Evolutionary conservation across 129 eudicot species (phyloP).

Genomic region (Centaurea solstitialis): DNA sequence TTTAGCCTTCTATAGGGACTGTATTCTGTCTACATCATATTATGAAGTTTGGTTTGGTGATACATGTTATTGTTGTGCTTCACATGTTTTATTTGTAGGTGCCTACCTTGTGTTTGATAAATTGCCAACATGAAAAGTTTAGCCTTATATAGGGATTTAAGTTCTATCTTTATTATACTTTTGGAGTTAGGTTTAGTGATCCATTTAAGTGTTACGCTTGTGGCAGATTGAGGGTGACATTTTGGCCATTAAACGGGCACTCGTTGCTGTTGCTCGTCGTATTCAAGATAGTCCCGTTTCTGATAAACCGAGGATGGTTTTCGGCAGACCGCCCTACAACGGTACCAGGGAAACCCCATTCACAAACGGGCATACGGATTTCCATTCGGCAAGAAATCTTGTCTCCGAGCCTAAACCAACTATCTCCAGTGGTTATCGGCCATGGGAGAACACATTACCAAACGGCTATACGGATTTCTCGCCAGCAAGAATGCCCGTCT

Average conservation of each 20-base stretch:
- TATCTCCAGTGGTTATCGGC: slow-evolving; percentile 26
- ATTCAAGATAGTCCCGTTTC: slow-evolving; percentile 64
- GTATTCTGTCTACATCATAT: neutral
- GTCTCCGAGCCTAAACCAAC: slow-evolving; percentile 30
- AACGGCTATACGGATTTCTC: slow-evolving; percentile 31
- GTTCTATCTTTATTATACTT: neutral
- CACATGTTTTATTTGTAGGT: neutral
- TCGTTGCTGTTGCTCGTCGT: slow-evolving; percentile 53
- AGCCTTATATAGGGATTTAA: neutral
- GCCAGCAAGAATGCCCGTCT: slow-evolving; percentile 25
- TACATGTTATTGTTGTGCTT: too few relatives aligned
- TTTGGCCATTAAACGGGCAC: slow-evolving; percentile 68
- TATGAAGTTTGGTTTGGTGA: too few relatives aligned
- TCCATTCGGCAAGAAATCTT: slow-evolving; percentile 31
- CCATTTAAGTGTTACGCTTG: neutral
- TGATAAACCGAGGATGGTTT: slow-evolving; percentile 29
- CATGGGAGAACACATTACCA: slow-evolving; percentile 6
- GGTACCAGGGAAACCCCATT: slow-evolving; percentile 20
- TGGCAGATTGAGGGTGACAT: slow-evolving; percentile 71
- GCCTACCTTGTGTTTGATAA: neutral
- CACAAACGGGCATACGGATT: slow-evolving; percentile 31
- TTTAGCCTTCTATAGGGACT: neutral
- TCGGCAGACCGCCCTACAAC: slow-evolving; percentile 32
- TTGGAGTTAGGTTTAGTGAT: neutral
- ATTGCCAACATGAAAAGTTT: neutral